Conservation (phyloP, 306 rosid genomes). For the Corylus americana region DNA sequence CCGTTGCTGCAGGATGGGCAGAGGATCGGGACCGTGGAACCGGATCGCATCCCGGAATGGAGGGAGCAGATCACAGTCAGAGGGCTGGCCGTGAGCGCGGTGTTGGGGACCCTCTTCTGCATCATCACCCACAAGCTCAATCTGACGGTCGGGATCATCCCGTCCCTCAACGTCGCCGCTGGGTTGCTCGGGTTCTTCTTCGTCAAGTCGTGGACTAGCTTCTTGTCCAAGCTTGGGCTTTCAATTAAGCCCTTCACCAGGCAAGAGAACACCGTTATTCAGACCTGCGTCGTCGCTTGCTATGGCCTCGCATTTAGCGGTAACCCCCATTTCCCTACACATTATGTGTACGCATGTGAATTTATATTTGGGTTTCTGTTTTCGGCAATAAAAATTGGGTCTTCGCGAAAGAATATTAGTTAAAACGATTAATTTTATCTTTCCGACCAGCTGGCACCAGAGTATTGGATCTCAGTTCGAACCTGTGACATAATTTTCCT, state of each 20-base stretch:
- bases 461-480: no score
- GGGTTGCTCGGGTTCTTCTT: constrained; percentile 85
- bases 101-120: constrained; percentile 73
- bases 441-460: no score
- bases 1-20: constrained; percentile 43
- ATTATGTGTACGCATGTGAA: no score
- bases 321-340: constrained; percentile 20
- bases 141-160: constrained; percentile 83
- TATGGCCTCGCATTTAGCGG: constrained; percentile 95
- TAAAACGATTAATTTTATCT: no score
- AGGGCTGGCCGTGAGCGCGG: constrained; percentile 79
- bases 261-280: constrained; percentile 96
- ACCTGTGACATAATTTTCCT: no score
- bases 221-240: constrained; percentile 58
- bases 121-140: constrained; percentile 88
- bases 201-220: constrained; percentile 75
- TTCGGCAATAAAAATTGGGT: no score
- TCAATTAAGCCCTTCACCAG: constrained; percentile 62
- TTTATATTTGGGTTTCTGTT: no score
- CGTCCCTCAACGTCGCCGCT: constrained; percentile 86
- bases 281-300: constrained; percentile 98
- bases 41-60: constrained; percentile 67
- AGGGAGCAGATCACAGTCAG: constrained; percentile 87
- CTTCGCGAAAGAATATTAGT: no score
- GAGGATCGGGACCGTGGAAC: constrained; percentile 22